A percentile compares a stretch with the other conserved stretches of the same genome.
Conservation (phyloP, 805 yeast species). For the Teunomyces lycoperdinae region DNA sequence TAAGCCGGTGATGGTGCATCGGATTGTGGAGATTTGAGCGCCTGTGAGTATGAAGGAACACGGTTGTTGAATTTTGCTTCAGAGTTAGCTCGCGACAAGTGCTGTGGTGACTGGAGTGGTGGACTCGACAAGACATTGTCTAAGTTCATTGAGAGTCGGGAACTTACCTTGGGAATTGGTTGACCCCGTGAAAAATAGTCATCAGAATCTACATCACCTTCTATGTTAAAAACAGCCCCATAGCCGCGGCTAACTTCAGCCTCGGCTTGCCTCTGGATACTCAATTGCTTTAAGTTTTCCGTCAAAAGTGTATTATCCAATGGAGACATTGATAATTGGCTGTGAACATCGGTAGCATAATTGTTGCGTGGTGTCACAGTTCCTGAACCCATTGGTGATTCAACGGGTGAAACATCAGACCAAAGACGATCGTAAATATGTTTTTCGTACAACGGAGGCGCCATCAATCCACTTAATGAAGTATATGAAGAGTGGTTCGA, state of each 20-base stretch:
- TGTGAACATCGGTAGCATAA: slow-evolving; percentile 13
- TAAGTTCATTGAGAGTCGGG: slow-evolving; percentile 1
- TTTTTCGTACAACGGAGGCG: slow-evolving; percentile 83
- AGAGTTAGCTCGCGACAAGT: slow-evolving; percentile 60
- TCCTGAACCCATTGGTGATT: slow-evolving; percentile 46
- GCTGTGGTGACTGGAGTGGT: slow-evolving; percentile 29
- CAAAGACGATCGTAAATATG: slow-evolving; percentile 81
- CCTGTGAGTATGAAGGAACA: slow-evolving; percentile 85
- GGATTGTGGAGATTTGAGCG: slow-evolving; percentile 52
- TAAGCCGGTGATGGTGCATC: slow-evolving; percentile 70
- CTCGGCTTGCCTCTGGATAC: slow-evolving; percentile 46
- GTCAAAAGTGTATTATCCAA: slow-evolving; percentile 42
- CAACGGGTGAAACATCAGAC: slow-evolving; percentile 58
- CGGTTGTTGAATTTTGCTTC: slow-evolving; percentile 44
- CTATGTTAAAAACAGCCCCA: slow-evolving; percentile 35
- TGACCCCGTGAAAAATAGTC: slow-evolving; percentile 35
- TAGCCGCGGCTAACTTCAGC: slow-evolving; percentile 25
- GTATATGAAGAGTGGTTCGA: slow-evolving; percentile 29
- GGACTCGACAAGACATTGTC: slow-evolving; percentile 39
- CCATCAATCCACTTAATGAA: slow-evolving; percentile 47
- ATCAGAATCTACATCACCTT: slow-evolving; percentile 20
- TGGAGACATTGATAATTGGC: slow-evolving; percentile 35
- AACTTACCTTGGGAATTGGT: slow-evolving; percentile 4
- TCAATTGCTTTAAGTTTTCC: slow-evolving; percentile 51
- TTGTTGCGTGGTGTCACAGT: slow-evolving; percentile 32